These are phyloP conservation scores for Camellia granthamiana DNA, from an alignment of 148 eudicot genomes.

Conservation along the genomic window DNA sequence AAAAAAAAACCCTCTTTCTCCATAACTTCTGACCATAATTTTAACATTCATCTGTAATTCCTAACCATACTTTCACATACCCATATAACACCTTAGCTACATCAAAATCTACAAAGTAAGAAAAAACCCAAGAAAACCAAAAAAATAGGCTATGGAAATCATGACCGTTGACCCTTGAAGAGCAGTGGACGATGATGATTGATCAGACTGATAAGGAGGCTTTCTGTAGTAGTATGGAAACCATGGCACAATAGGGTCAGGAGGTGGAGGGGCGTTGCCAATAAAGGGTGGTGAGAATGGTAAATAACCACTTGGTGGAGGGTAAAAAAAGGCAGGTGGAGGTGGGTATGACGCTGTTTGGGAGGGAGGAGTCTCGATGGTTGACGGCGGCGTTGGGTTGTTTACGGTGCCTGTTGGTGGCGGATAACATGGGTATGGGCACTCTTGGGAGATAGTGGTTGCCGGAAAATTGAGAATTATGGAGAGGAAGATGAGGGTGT, in stretches of 20 bases:
- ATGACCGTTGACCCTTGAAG: conserved; percentile 2
- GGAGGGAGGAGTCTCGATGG: conserved; percentile 27
- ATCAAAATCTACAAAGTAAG: background rate
- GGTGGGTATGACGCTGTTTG: conserved; percentile 21
- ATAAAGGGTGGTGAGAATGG: conserved; percentile 34
- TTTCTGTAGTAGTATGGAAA: conserved; percentile 48
- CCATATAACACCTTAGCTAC: background rate
- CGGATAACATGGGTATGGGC: conserved; percentile 54
- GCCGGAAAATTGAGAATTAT: conserved; percentile 26
- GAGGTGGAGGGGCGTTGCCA: conserved; percentile 39
- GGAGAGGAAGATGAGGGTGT: conserved; percentile 27
- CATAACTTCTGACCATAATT: too few species aligned
- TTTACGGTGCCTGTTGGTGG: conserved; percentile 44
- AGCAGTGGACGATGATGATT: conserved; percentile 21
- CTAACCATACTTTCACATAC: background rate
- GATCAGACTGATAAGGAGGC: conserved; percentile 36
- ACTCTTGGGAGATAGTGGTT: conserved; percentile 33
- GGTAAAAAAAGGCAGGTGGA: conserved; percentile 10
- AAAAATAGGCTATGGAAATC: conserved; percentile 5
- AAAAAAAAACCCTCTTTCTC: too few species aligned
- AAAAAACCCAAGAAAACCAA: conserved; percentile 4
- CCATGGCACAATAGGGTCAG: conserved; percentile 43
- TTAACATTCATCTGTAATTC: background rate
- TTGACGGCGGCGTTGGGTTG: conserved; percentile 26
- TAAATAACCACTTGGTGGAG: conserved; percentile 37